phyloP scores from a whole-genome alignment of 2,329 filamentous ascomycete species.

The Curvularia sp. region DNA sequence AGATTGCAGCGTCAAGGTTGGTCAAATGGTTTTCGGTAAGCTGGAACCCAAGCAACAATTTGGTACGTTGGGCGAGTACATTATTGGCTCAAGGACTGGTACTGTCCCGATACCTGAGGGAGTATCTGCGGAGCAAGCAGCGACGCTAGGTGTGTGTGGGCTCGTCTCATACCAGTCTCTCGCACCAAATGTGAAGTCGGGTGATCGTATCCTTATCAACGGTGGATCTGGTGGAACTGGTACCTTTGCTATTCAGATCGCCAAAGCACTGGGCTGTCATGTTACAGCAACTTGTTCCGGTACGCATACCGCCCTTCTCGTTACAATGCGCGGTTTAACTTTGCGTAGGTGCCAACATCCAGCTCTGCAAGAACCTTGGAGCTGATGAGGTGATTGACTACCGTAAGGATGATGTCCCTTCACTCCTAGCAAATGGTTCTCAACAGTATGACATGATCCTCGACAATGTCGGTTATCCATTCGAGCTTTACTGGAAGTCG shows the following conservation, averaged over 20 bases:
- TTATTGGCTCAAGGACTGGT: constrained; percentile 27
- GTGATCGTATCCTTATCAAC: constrained; percentile 65
- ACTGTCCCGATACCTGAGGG: constrained; percentile 27
- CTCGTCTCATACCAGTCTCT: constrained; percentile 33
- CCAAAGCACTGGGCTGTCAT: constrained; percentile 63
- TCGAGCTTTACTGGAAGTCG: constrained; percentile 30
- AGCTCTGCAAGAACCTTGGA: constrained; percentile 63
- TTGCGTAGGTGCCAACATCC: constrained; percentile 56
- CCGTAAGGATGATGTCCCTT: constrained; percentile 55
- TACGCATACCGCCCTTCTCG: background rate
- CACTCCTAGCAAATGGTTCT: constrained; percentile 54
- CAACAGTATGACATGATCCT: constrained; percentile 61
- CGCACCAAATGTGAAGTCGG: constrained; percentile 31
- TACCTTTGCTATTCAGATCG: constrained; percentile 67
- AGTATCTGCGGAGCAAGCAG: constrained; percentile 21
- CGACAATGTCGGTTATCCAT: constrained; percentile 60
- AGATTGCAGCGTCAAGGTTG: constrained; percentile 16
- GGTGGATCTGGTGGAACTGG: constrained; percentile 68
- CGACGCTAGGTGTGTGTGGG: constrained; percentile 31
- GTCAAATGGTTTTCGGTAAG: constrained; percentile 33
- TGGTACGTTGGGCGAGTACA: constrained; percentile 31
- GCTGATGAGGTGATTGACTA: constrained; percentile 70
- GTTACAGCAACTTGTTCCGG: constrained; percentile 65
- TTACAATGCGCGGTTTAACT: background rate
- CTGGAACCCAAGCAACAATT: constrained; percentile 33